Conservation (phyloP, 2,329 filamentous ascomycete species). For the Zasmidium angulare region DNA sequence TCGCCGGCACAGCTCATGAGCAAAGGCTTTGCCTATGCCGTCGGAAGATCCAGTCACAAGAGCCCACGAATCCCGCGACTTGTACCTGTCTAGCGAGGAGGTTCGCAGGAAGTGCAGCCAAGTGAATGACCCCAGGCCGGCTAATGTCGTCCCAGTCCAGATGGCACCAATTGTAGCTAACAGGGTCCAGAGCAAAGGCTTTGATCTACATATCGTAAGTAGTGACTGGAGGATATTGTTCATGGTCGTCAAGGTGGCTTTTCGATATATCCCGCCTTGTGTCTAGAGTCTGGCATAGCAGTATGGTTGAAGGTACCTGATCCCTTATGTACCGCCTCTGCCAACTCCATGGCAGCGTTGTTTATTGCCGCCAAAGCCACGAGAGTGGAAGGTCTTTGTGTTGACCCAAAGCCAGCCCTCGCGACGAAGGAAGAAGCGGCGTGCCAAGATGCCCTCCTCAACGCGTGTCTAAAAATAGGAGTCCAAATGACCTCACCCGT, state of each 20-base stretch:
- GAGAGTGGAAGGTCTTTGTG: neutral
- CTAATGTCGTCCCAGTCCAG: neutral
- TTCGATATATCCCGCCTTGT: no score
- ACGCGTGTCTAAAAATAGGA: neutral
- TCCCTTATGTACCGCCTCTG: no score
- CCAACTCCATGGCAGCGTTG: no score
- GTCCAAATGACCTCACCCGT: neutral
- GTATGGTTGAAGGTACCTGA: no score
- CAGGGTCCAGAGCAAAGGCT: neutral
- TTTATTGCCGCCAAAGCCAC: no score
- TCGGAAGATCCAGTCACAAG: slow-evolving; percentile 52
- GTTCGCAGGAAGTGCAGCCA: neutral
- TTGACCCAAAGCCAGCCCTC: neutral
- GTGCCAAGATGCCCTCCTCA: neutral
- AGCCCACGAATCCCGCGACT: slow-evolving; percentile 4
- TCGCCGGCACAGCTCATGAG: slow-evolving; percentile 47
- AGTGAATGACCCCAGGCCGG: neutral
- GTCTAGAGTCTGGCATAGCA: no score
- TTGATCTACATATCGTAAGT: neutral
- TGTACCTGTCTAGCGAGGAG: neutral
- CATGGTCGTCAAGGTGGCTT: neutral
- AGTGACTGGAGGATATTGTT: neutral
- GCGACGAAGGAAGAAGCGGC: neutral
- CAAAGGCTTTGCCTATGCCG: slow-evolving; percentile 53
- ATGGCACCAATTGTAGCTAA: neutral